Conservation (phyloP, 2,329 filamentous ascomycete genomes). For the Fusarium stilboides region DNA sequence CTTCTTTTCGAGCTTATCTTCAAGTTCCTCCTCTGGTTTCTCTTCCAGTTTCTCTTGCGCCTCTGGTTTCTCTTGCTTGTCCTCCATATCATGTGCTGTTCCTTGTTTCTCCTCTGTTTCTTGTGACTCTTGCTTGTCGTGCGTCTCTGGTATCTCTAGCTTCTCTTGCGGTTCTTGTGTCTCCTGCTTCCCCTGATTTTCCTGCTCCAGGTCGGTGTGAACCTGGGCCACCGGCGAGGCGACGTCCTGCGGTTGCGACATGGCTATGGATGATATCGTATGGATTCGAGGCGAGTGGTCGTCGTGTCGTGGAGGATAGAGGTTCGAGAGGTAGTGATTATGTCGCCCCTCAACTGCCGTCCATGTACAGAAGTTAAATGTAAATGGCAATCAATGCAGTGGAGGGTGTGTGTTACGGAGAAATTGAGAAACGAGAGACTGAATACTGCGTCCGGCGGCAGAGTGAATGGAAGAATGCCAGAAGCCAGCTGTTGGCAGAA, state of each 20-base stretch:
- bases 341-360: constrained; percentile 46
- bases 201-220: constrained; percentile 19
- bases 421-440: constrained; percentile 36
- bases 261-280: constrained; percentile 39
- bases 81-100: constrained; percentile 5
- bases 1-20: constrained; percentile 14
- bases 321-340: constrained; percentile 23
- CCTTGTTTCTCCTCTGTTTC: constrained; percentile 20
- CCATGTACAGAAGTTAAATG: constrained; percentile 37
- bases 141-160: constrained; percentile 1
- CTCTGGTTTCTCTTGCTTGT: constrained; percentile 27
- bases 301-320: constrained; percentile 31
- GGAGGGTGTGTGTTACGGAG: constrained; percentile 16
- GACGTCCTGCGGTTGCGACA: constrained; percentile 55
- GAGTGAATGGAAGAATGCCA: constrained; percentile 47
- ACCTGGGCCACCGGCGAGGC: constrained; percentile 45
- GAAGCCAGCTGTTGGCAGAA: constrained; percentile 46
- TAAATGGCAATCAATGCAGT: constrained; percentile 29
- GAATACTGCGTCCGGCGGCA: constrained; percentile 40
- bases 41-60: constrained; percentile 13
- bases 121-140: constrained; percentile 27
- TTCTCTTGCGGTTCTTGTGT: constrained; percentile 11
- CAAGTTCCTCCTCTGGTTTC: not conserved
- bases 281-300: constrained; percentile 11
- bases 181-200: constrained; percentile 33